Base-by-base conservation (phyloP, 2,329 filamentous ascomycete genomes). In the Ophiostoma angusticollis region DNA sequence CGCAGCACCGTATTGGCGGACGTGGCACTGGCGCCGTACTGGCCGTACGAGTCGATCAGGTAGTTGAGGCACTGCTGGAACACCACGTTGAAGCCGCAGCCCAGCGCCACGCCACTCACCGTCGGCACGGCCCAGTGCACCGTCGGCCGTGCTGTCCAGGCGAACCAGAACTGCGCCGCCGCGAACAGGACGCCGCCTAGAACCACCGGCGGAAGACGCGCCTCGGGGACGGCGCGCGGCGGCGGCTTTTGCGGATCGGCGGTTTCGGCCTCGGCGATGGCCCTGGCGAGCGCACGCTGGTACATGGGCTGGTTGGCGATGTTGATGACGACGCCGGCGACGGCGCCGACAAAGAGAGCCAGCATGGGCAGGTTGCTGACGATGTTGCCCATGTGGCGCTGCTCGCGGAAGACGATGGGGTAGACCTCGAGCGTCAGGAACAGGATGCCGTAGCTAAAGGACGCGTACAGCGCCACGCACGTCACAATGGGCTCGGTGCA, bases 401-500 rank as follows among this genome's bases (percentile, higher is more conserved):
- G 52, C 2, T 59, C 52, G 22, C 63, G 52, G 44, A 68, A 75
- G 0, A 76, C 68, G 2, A 63, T 52, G 0, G 65, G 61, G 40
- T 74, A 68, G 2, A 70, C 72, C 1, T 70, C 70, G 47, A 75
- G 65, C n/a, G 73, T 54, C 1, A 58, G 64, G 50, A 74, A 78
- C 1, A 76, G 49, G 29, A 72, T 66, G 1, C 70, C 72, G 47
- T 74, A 78, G 0, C 68, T 57, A 23, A 76, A 56, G 8, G 69
- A 69, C 37, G 71, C 62, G 42, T 73, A 74, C 1, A n/a, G 53
- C 47, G 6, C 54, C 41, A 27, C 44, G 40, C 9, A 50, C 43
- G 28, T 48, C 37, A 87, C 80, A 35, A 89, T 80, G 33, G 79
- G 77, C 52, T 91, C 84, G 29, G 70, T 76, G 39, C 72, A 36